Conservation (phyloP, 2,329 filamentous ascomycete species). For the Cadophora malorum region DNA sequence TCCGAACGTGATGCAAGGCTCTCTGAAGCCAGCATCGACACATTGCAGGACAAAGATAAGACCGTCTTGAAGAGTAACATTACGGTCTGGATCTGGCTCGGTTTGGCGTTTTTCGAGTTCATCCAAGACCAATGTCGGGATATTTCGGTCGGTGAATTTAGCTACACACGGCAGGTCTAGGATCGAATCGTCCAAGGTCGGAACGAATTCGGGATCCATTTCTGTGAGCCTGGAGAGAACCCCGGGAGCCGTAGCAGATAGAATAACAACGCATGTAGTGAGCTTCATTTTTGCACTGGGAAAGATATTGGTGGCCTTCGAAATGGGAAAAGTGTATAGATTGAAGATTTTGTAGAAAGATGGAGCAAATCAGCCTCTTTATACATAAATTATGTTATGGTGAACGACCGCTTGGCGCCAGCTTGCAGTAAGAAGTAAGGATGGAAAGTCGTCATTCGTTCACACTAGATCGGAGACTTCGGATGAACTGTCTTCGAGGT, state of each 20-base stretch:
- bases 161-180: not conserved
- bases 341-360: not conserved
- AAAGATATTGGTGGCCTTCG: not conserved
- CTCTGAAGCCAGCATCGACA: not conserved
- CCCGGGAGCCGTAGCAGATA: not conserved
- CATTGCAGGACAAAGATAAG: conserved; percentile 6
- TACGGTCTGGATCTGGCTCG: conserved; percentile 7
- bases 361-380: not conserved
- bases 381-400: not conserved
- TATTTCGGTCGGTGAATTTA: not conserved
- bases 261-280: not conserved
- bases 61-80: not conserved
- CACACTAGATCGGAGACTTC: not conserved
- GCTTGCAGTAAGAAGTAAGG: no score
- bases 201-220: not conserved
- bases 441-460: no score
- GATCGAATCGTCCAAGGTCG: not conserved
- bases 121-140: not conserved
- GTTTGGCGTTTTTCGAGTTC: not conserved
- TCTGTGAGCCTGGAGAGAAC: not conserved
- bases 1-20: not conserved
- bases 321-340: not conserved
- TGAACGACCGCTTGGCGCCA: not conserved
- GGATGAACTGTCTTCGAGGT: not conserved
- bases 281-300: not conserved